These are phyloP conservation scores for Mytilinidion resinicola DNA, from an alignment of 495 filamentous ascomycete species.

Conservation along the genomic window DNA sequence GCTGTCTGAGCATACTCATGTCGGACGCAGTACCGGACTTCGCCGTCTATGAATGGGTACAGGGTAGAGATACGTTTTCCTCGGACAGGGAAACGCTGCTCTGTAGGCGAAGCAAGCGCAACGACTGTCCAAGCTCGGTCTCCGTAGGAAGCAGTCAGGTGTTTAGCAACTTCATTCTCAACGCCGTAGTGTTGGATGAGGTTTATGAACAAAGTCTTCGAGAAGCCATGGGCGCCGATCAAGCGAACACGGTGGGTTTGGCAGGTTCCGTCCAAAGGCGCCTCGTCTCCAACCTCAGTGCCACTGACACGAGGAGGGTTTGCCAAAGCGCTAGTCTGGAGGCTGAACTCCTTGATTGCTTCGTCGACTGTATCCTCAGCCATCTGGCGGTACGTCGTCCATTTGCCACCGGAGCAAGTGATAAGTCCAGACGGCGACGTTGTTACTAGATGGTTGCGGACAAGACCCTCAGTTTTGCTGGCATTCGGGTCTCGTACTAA, in stretches of 20 bases:
- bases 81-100: constrained; percentile 78
- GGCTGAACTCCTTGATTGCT: constrained; percentile 68
- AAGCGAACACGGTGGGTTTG: constrained; percentile 88
- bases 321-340: constrained; percentile 53
- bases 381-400: constrained; percentile 99
- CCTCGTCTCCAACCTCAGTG: constrained; percentile 66
- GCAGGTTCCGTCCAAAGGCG: constrained; percentile 71
- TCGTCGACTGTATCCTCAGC: constrained; percentile 94
- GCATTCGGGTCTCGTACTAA: constrained; percentile 92
- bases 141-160: constrained; percentile 84
- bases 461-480: constrained; percentile 87
- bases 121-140: constrained; percentile 96
- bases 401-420: constrained; percentile 96
- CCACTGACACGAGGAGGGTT: constrained; percentile 70
- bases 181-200: constrained; percentile 95
- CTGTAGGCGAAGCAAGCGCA: constrained; percentile 72
- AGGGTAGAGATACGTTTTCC: constrained; percentile 73
- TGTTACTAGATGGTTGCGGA: constrained; percentile 90
- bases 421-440: constrained; percentile 79
- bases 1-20: constrained; percentile 95
- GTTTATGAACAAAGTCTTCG: constrained; percentile 96
- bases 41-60: constrained; percentile 96
- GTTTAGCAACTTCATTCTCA: constrained; percentile 90
- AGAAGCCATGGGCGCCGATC: constrained; percentile 89
- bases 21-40: constrained; percentile 81